A percentile compares a stretch with the other conserved stretches of the same genome.
Evolutionary conservation across 352 stramenopile species (phyloP).

Genomic region (Phytophthora ramorum): DNA sequence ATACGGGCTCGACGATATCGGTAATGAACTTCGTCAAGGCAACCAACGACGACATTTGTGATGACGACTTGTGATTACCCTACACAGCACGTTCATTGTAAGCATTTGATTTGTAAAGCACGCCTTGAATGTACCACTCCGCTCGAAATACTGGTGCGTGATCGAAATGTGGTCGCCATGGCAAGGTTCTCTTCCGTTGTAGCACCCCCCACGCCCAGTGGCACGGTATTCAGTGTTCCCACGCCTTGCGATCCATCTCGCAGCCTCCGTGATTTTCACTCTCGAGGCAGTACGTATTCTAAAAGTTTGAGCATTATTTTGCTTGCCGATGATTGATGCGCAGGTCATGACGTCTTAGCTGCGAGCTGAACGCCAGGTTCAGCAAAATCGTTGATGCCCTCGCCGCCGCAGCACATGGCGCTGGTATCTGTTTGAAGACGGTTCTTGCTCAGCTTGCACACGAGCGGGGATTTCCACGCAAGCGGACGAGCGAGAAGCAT

Average conservation of each 20-base stretch:
- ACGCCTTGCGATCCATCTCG: neutral
- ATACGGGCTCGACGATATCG: no score
- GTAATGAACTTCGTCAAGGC: no score
- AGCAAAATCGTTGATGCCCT: neutral
- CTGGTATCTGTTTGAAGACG: conserved; percentile 22
- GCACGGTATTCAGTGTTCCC: neutral
- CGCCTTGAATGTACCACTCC: neutral
- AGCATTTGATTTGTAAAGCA: neutral
- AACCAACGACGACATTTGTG: no score
- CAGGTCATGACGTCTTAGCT: no score
- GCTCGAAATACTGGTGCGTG: neutral
- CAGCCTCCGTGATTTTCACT: neutral
- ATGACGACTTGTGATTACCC: no score
- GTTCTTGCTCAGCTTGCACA: conserved; percentile 14
- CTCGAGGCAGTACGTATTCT: neutral
- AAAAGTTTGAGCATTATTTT: no score
- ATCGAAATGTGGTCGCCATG: neutral
- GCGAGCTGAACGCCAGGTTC: neutral
- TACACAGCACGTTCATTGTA: neutral
- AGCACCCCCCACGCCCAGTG: no score
- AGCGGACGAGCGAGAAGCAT: conserved; percentile 9
- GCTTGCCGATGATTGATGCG: no score
- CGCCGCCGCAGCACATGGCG: neutral
- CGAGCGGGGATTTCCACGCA: conserved; percentile 6
- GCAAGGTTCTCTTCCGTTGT: neutral